Evolutionary conservation across 768 basidiomycete genomes (phyloP), one percentile per base, ranked within the genome.

Genomic region (Agaricus subrufescens): DNA sequence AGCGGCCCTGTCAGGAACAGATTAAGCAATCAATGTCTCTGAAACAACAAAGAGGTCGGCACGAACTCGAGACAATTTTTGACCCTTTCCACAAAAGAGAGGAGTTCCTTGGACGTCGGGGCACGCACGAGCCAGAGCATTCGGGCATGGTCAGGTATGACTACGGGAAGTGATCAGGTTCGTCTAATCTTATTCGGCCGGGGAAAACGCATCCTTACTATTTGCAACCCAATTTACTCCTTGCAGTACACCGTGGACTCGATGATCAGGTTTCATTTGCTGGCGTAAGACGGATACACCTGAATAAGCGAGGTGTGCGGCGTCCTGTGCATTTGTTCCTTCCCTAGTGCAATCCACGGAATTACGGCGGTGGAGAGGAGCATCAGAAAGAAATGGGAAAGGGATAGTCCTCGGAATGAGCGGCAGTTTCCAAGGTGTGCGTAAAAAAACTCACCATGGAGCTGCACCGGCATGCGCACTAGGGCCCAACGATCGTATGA

Each of bases 261-360:
- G 85, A 60, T 86, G 80, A 46, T 86, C 82, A 0, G 94, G 93
- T 66, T 85, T 85, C 57, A 93, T 84, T 71, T 96, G 94, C 68
- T 96, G 94, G 11, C 94, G 81, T 46, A 96, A 77, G 25, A 84
- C 83, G 3, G 91, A 86, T 42, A 96, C 78, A 46, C 81, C 78
- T 7, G 85, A 83, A 67, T 95, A 94, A 0, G 91, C 88, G 8
- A 91, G 71, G 66, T 94, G 88, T 0, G 92, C 92, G 0, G 94
- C 94, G 64, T 95, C 94, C 44, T 92, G 79, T 11, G 92, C 91
- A 64, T 94, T 94, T 42, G 79, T 80, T 25, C 87, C 92, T 68
- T 94, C 89, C 88, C 80, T 81, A 57, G 14, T 48, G 29, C 47
- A 56, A 43, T 15, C 9, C 43, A 53, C 31, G 34, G 39, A n/a